phyloP scores from a whole-genome alignment of 2,329 filamentous ascomycete species.

The Tolypocladium tundrense region DNA sequence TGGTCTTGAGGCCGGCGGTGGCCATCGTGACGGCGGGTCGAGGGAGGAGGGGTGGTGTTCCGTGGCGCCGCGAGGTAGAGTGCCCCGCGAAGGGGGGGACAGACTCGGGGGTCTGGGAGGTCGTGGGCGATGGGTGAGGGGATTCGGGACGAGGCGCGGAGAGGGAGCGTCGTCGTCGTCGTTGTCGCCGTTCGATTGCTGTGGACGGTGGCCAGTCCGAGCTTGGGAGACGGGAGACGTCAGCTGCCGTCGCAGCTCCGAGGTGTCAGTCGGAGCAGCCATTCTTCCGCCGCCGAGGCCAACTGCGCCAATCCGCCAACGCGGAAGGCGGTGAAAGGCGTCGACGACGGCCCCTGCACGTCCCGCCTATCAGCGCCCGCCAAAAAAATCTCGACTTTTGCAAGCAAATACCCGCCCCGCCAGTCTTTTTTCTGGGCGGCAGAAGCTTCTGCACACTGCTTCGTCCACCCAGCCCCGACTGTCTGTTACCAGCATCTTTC shows the following conservation, averaged over 20 bases:
- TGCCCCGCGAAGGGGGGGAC: conserved; percentile 5
- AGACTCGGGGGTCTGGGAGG: neutral
- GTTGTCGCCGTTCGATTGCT: too few species aligned
- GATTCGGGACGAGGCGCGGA: neutral
- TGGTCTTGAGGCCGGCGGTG: conserved; percentile 93
- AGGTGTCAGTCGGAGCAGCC: neutral
- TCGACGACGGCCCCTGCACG: neutral
- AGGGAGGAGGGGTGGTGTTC: conserved; percentile 1
- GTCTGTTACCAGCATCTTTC: neutral
- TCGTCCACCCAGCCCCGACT: neutral
- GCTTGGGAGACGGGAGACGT: conserved; percentile 1
- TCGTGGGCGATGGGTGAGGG: neutral
- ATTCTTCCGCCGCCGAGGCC: conserved; percentile 9
- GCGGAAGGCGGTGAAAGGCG: conserved; percentile 12
- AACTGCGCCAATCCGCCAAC: conserved; percentile 1
- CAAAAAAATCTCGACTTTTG: conserved; percentile 11
- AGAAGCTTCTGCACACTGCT: conserved; percentile 1
- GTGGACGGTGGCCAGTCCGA: neutral
- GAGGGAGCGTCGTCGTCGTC: neutral
- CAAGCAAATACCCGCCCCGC: conserved; percentile 8
- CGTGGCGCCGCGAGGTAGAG: neutral
- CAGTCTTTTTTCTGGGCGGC: conserved; percentile 6
- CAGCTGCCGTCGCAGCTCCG: neutral
- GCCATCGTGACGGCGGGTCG: conserved; percentile 35
- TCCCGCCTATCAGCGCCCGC: conserved; percentile 6